Base-by-base conservation (phyloP, 352 stramenopile species). In the Pelagophyceae sp. region DNA sequence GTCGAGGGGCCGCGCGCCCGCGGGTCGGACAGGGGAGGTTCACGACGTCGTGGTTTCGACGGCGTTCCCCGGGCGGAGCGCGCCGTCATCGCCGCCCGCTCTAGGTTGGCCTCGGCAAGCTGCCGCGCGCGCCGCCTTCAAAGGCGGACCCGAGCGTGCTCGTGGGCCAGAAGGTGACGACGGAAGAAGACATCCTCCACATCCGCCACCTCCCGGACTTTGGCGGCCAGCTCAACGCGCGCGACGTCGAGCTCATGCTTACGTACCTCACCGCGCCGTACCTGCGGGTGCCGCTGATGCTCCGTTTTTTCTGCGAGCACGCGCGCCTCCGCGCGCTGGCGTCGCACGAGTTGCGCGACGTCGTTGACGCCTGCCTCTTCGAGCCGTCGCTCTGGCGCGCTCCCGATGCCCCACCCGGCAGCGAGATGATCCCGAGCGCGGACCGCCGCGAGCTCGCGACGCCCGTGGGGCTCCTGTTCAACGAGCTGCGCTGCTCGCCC, bases 181-280 rank as follows among this genome's bases (percentile, higher is more conserved):
- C 90, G 0, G 93, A 97, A 84, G 96, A 99, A 83, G 96, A 99
- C 80, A 95, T 99, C 64, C 94, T 99, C 80, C 94, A 99, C 86
- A 80, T 98, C 25, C 89, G 90, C 40, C 90, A 98, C 54, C 81
- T 99, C 37, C 95, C 96, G 1, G 97, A 94, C 0, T 99, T 98
- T 83, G 92, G 94, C 60, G 90, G 94, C 64, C 95, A 96, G 31
- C 85, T 99, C 27, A 95, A 91, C 19, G 89, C 92, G 31, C 92
- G 97, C 72, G 96, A 99, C 79, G 95, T 92, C 0, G 95, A 99
- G 84, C 94, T 97, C 20, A 92, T 99, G 76, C 91, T 98, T 76
- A 95, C 96, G 80, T 99, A 99, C 82, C 89, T 99, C 74, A 99
- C 96, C 1, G 96, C 97, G 6, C 96, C 96, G 33, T 99, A 99